Evolutionary conservation across 345 rosid genomes (phyloP), one percentile per base, ranked within the genome.

Genomic region (Abelmoschus esculentus): DNA sequence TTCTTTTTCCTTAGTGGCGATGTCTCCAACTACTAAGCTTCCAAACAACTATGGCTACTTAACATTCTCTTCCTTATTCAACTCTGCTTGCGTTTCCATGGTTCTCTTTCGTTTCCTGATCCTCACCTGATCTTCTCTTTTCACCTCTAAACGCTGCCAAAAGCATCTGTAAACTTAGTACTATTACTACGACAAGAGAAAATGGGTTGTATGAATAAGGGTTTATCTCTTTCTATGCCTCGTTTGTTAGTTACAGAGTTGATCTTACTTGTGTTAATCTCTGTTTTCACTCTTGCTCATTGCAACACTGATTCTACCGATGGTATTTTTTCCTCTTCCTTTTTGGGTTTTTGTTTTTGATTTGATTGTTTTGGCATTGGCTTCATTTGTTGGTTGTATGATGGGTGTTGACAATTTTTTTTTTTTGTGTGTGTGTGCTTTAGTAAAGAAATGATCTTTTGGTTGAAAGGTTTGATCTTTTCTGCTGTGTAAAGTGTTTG

Each of bases 301-400:
- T 79, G 80, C 76, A 71, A 63, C 75, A 85, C 86, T 73, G 86
- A 85, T 83, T 68, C 79, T 61, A 68, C 80, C 28, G 89, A 85
- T 78, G 85, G 89, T 85, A 83, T 34, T 18, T 54, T 18, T 19
- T 18, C 47, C 18, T 59, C 1, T 18, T 11, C 0, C 19, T 66
- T 52, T 19, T 62, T 4, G 36, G 14, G n/a, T 29, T 31, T 34
- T 57, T 57, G 29, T 72, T 64, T 31, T 79, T 69, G 74, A 74
- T 70, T 77, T 77, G 50, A 15, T 66, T 65, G n/a, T 0, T 31
- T 29, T 29, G 28, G 42, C 57, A 9, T 66, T 66, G 42, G 5
- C 28, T 49, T 66, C 70, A 36, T 79, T 70, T 75, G 60, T 77
- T 82, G 49, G 42, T 67, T 61, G 15, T 0, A 55, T 36, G 53